Evolutionary conservation across 495 filamentous ascomycete genomes (phyloP).

Genomic region (Glonium stellatum): DNA sequence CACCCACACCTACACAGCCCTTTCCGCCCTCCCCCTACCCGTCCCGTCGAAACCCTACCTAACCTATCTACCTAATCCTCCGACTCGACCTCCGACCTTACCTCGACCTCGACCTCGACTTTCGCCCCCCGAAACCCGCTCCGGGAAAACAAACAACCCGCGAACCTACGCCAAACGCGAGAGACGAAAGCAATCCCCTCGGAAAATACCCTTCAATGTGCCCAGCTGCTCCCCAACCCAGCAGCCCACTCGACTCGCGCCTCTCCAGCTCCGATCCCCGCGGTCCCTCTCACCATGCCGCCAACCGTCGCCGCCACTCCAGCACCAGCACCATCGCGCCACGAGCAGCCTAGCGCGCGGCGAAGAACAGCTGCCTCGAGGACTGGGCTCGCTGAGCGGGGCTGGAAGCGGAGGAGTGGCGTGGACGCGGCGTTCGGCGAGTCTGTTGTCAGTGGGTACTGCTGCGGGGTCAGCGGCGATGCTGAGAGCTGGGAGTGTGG

Average conservation of each 20-base stretch:
- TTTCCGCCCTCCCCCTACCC: too few species aligned
- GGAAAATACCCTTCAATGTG: constrained; percentile 26
- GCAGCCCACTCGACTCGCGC: constrained; percentile 21
- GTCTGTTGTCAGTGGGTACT: background rate
- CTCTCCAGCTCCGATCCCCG: constrained; percentile 20
- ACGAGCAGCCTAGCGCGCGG: constrained; percentile 28
- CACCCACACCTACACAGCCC: too few species aligned
- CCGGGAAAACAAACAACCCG: too few species aligned
- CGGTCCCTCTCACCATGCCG: constrained; percentile 30
- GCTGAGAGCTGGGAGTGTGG: background rate
- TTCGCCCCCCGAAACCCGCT: too few species aligned
- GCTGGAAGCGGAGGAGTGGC: constrained; percentile 5
- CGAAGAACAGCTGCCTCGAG: too few species aligned
- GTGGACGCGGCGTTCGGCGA: too few species aligned
- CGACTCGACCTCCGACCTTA: too few species aligned
- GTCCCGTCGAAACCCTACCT: too few species aligned
- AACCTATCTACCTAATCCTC: too few species aligned
- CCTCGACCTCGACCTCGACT: too few species aligned
- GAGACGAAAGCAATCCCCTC: constrained; percentile 13
- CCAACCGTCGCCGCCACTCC: constrained; percentile 23
- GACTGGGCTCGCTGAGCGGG: constrained; percentile 33
- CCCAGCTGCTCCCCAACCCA: constrained; percentile 21
- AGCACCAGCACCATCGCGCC: constrained; percentile 28
- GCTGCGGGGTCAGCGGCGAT: too few species aligned
- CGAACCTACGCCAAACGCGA: too few species aligned